These are phyloP conservation scores for Clonostachys sp. DNA, from an alignment of 2,329 filamentous ascomycete genomes.

Conservation along the genomic window DNA sequence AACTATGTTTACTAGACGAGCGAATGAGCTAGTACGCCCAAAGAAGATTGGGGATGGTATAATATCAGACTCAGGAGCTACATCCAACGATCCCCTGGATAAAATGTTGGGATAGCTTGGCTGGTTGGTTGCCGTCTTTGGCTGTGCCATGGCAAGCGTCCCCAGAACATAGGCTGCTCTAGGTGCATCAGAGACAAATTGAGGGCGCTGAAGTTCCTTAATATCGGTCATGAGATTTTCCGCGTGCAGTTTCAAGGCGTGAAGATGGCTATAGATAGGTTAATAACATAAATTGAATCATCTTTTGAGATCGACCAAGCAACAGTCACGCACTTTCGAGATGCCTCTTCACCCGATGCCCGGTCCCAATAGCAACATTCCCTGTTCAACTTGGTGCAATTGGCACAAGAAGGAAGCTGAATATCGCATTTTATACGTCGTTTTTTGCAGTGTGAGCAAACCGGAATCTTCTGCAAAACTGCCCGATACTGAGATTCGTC, in stretches of 20 bases:
- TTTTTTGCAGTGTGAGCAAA: background rate
- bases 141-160: background rate
- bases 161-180: background rate
- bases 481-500: background rate
- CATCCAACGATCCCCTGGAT: background rate
- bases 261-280: background rate
- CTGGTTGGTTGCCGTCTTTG: background rate
- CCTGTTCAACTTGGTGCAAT: background rate
- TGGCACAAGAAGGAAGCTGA: background rate
- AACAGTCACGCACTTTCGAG: background rate
- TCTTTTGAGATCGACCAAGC: no score
- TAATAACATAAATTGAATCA: no score
- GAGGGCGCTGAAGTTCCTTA: background rate
- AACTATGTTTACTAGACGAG: background rate
- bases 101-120: background rate
- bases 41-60: background rate
- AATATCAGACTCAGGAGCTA: no score
- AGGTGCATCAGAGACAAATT: background rate
- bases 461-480: background rate
- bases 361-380: background rate
- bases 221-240: background rate
- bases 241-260: background rate
- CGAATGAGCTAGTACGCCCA: background rate
- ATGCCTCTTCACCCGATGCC: background rate
- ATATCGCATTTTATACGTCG: background rate